Conservation (phyloP, 108 stramenopile species). For the Schizochytrium sp. region DNA sequence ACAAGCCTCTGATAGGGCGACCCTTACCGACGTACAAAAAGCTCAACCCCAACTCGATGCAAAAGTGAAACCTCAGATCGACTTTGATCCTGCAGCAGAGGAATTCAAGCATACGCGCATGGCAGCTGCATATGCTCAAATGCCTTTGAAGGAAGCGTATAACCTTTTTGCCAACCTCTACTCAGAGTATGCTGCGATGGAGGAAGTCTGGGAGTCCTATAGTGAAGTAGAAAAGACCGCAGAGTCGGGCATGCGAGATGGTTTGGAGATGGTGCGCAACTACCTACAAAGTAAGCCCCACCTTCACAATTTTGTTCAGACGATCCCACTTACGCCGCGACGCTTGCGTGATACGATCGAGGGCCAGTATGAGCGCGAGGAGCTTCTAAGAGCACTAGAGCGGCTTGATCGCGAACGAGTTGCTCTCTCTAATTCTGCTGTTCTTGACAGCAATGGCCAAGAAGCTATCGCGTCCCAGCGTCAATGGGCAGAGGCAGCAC, state of each 20-base stretch:
- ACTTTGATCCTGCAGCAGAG: not conserved
- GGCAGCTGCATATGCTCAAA: not conserved
- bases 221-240: not conserved
- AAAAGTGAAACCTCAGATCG: not conserved
- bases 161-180: not conserved
- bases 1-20: not conserved
- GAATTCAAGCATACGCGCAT: not conserved
- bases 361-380: not conserved
- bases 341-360: not conserved
- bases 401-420: not conserved
- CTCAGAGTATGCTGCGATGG: not conserved
- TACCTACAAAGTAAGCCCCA: not conserved
- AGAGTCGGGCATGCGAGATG: not conserved
- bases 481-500: not conserved
- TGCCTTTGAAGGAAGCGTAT: not conserved
- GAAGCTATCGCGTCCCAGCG: not conserved
- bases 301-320: conserved; percentile 9
- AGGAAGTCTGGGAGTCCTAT: not conserved
- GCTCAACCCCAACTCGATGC: not conserved
- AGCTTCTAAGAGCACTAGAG: not conserved
- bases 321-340: conserved; percentile 42
- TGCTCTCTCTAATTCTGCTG: not conserved
- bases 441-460: not conserved
- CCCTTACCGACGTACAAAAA: conserved; percentile 28
- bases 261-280: conserved; percentile 24